Evolutionary conservation across 106 monocot genomes (phyloP).

Genomic region (Acorus gramineus): DNA sequence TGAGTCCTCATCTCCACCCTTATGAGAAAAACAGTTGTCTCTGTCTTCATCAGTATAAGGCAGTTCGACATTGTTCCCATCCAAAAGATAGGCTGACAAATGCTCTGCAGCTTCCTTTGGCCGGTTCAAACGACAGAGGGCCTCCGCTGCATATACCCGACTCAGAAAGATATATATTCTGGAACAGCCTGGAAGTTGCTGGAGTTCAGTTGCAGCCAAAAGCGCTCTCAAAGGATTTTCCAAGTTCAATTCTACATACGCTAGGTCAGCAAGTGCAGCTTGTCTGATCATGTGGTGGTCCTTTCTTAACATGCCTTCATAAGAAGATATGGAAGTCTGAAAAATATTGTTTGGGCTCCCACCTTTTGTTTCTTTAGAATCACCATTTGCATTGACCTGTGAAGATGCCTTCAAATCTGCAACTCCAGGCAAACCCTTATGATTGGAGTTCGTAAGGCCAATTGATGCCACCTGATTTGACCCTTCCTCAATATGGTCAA

Average conservation of each 20-base stretch:
- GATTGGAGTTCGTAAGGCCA: constrained; percentile 11
- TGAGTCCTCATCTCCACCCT: constrained; percentile 46
- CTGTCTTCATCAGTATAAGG: constrained; percentile 61
- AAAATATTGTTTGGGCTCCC: constrained; percentile 24
- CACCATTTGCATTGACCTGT: constrained; percentile 20
- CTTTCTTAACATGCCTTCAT: constrained; percentile 45
- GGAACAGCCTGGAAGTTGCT: constrained; percentile 51
- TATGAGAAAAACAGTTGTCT: constrained; percentile 33
- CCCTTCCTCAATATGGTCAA: constrained; percentile 3
- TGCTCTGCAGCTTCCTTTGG: constrained; percentile 66
- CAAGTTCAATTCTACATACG: constrained; percentile 66
- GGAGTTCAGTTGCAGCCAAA: constrained; percentile 38
- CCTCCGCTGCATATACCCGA: constrained; percentile 83
- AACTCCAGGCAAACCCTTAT: constrained; percentile 9
- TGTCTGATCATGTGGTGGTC: constrained; percentile 58
- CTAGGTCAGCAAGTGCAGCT: constrained; percentile 55
- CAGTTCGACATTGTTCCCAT: constrained; percentile 18
- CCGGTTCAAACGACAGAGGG: constrained; percentile 61
- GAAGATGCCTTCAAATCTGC: constrained; percentile 27
- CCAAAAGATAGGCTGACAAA: constrained; percentile 38
- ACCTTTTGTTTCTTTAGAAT: constrained; percentile 41
- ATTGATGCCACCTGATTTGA: constrained; percentile 6
- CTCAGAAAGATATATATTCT: constrained; percentile 55
- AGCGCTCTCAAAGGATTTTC: constrained; percentile 55
- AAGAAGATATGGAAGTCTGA: constrained; percentile 36